Evolutionary conservation across 768 basidiomycete species (phyloP), one percentile per base, ranked within the genome.

Genomic region (Xerocomellus amylosporus): DNA sequence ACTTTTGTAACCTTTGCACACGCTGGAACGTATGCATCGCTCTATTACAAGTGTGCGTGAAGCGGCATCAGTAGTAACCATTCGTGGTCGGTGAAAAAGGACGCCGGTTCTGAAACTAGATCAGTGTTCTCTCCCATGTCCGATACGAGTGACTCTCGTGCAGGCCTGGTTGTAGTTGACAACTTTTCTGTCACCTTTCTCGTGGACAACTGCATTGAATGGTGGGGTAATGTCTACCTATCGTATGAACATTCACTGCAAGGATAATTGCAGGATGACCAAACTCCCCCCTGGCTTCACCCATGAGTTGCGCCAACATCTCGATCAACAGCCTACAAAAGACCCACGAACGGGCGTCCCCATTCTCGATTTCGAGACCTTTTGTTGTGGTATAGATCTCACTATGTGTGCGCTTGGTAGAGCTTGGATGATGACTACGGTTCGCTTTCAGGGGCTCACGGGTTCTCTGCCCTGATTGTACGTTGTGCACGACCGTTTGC

Each of bases 171-270:
- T 0, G 44, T 46, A 14, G 75, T 80, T 36, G 75, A 80, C 53
- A 64, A 60, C 53, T 59, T 80, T 10, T 62, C 58, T 1, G 76
- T 88, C 55, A 87, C 81, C 0, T 86, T 90, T 60, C 76, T 90
- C 8, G 87, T 90, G 28, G 89, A 90, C 65, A 88, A 90, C 60
- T 77, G 71, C 53, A 83, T 91, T 34, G 90, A 93, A 85, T 92
- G 90, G 90, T 86, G 58, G n/a, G 51, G 9, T n/a, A 24, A 34
- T 24, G 28, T 58, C 30, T 38, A 34, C 14, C 34, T 20, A 22
- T 34, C 34, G 3, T 20, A 28, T 55, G 19, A 40, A 47, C 22
- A 26, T 37, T 24, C 19, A 43, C n/a, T n/a, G n/a, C 13, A 5
- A 19, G 22, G 12, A 31, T 31, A 38, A 31, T 24, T 17, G 0